Percentiles rank a stretch among this genome's conserved stretches.
phyloP scores from a whole-genome alignment of 2,329 filamentous ascomycete genomes.

The Fusarium redolens region DNA sequence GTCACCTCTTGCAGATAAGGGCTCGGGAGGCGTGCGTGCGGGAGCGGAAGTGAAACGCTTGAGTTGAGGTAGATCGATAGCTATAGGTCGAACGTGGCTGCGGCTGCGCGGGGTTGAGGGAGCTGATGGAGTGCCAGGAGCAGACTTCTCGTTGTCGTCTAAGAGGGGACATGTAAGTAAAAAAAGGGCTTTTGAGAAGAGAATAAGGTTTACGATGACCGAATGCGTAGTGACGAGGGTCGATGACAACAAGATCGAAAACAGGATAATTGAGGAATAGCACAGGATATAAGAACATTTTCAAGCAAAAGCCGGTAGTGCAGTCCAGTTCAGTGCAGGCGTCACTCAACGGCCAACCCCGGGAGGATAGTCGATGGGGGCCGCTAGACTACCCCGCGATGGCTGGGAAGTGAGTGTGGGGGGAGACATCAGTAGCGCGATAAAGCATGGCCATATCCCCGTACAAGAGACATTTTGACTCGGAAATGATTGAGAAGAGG shows the following conservation, averaged over 20 bases:
- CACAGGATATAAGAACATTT: conserved; percentile 28
- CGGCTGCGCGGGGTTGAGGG: conserved; percentile 38
- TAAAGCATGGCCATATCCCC: conserved; percentile 2
- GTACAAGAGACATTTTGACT: conserved; percentile 16
- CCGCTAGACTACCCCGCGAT: conserved; percentile 40
- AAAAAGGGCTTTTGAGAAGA: not conserved
- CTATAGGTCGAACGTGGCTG: conserved; percentile 60
- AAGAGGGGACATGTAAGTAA: conserved; percentile 19
- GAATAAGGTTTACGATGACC: not conserved
- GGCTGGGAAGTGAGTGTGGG: conserved; percentile 39
- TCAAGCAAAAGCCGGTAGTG: conserved; percentile 20
- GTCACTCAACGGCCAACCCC: conserved; percentile 38
- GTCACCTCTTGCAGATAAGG: conserved; percentile 69
- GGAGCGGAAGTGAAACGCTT: conserved; percentile 55
- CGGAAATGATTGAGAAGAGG: conserved; percentile 11
- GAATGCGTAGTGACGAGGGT: conserved; percentile 5
- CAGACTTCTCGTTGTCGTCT: conserved; percentile 35
- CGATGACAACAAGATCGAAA: conserved; percentile 31
- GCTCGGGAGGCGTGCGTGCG: conserved; percentile 58
- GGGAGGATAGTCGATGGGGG: conserved; percentile 38
- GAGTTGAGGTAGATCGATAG: conserved; percentile 61
- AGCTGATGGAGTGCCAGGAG: conserved; percentile 34
- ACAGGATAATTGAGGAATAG: conserved; percentile 32
- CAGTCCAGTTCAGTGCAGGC: conserved; percentile 3
- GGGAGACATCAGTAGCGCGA: conserved; percentile 25